phyloP scores from a whole-genome alignment of 768 basidiomycete genomes.

The Tylopilus intermedius region DNA sequence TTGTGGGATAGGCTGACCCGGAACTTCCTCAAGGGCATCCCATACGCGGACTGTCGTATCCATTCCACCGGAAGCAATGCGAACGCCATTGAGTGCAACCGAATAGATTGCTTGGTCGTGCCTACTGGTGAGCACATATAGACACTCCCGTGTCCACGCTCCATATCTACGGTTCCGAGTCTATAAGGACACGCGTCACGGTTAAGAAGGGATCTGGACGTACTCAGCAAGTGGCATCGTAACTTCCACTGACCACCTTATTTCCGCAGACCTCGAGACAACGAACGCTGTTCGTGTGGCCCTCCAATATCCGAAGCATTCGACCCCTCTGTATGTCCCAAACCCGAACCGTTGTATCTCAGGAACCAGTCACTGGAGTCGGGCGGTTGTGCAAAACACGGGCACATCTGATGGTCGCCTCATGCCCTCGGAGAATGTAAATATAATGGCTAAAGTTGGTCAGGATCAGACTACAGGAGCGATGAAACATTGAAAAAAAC shows the following conservation, averaged over 20 bases:
- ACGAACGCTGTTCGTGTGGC: constrained; percentile 23
- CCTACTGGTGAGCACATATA: constrained; percentile 67
- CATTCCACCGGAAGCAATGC: constrained; percentile 80
- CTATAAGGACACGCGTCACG: background rate
- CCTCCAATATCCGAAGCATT: constrained; percentile 58
- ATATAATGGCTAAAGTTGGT: constrained; percentile 50
- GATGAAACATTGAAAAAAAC: constrained; percentile 15
- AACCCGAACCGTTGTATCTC: constrained; percentile 62
- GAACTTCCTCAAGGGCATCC: constrained; percentile 58
- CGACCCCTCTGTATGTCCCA: constrained; percentile 85
- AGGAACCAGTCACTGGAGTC: constrained; percentile 82
- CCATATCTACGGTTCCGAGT: constrained; percentile 58
- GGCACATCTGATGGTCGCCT: constrained; percentile 86
- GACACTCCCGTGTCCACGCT: constrained; percentile 83
- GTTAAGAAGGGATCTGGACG: constrained; percentile 17
- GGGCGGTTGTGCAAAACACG: constrained; percentile 84
- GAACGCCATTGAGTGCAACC: constrained; percentile 82
- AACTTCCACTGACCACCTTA: no score
- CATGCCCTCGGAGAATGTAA: constrained; percentile 78
- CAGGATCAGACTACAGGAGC: constrained; percentile 3
- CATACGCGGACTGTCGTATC: constrained; percentile 93
- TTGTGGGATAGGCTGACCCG: constrained; percentile 52
- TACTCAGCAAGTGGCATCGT: constrained; percentile 41
- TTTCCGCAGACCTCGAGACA: no score
- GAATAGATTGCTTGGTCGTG: constrained; percentile 89